phyloP scores from a whole-genome alignment of 2,329 filamentous ascomycete genomes.

The Tolypocladium tropicale region DNA sequence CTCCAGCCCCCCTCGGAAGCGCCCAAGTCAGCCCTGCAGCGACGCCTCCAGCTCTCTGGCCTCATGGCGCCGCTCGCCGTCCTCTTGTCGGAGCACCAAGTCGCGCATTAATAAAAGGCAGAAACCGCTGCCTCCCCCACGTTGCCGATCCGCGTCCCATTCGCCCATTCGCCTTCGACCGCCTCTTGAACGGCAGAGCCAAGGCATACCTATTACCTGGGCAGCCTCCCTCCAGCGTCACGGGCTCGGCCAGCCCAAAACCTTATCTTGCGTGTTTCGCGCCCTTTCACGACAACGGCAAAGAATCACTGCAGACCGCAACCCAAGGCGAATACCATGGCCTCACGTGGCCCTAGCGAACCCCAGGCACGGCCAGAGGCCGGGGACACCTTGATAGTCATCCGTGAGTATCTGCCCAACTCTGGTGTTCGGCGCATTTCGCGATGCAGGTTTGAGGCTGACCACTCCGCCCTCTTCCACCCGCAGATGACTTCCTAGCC shows the following conservation, averaged over 20 bases:
- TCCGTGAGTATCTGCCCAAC: constrained; percentile 44
- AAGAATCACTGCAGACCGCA: neutral
- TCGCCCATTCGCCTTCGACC: neutral
- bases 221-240: neutral
- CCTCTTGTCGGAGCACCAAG: constrained; percentile 4
- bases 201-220: too few species aligned
- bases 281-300: neutral
- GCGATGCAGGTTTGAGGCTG: neutral
- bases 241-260: neutral
- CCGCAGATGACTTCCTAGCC: constrained; percentile 77
- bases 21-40: neutral
- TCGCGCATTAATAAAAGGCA: constrained; percentile 4
- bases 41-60: neutral
- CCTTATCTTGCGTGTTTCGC: neutral
- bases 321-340: constrained; percentile 22
- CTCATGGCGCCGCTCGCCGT: constrained; percentile 6
- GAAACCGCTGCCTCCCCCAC: neutral
- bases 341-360: constrained; percentile 27
- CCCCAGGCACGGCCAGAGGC: constrained; percentile 41
- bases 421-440: neutral
- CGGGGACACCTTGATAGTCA: constrained; percentile 59
- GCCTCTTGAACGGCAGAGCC: neutral
- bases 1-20: neutral
- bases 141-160: constrained; percentile 1
- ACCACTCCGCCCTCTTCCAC: neutral